Conservation (phyloP, 148 eudicot genomes). For the Rhododendron williamsianum region DNA sequence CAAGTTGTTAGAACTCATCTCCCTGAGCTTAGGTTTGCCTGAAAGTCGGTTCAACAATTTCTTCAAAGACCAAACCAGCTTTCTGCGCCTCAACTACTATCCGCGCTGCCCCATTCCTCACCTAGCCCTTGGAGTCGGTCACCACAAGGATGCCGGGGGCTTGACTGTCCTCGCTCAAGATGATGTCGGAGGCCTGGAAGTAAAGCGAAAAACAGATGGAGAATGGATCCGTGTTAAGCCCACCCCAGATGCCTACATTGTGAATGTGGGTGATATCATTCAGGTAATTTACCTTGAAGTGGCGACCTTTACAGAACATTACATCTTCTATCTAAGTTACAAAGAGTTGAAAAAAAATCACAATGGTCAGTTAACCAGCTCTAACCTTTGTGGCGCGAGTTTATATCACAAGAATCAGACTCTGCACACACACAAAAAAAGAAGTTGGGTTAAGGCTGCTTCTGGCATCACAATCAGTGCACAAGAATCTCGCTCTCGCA, state of each 20-base stretch:
- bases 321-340: neutral
- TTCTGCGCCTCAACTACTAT: conserved; percentile 36
- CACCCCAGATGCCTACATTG: conserved; percentile 32
- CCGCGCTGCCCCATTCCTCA: conserved; percentile 42
- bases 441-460: neutral
- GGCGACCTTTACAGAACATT: neutral
- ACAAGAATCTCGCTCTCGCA: neutral
- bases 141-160: conserved; percentile 45
- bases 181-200: conserved; percentile 43
- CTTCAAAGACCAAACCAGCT: conserved; percentile 28
- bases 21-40: conserved; percentile 27
- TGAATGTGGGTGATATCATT: conserved; percentile 41
- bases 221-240: conserved; percentile 44
- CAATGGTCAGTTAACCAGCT: neutral
- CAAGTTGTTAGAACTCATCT: conserved; percentile 23
- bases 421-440: neutral
- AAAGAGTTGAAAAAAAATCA: neutral
- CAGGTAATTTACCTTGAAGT: conserved; percentile 20
- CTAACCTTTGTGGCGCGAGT: neutral
- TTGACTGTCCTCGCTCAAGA: conserved; percentile 46
- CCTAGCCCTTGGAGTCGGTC: conserved; percentile 38
- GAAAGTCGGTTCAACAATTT: neutral
- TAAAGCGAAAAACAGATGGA: conserved; percentile 37
- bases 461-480: neutral
- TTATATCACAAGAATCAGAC: neutral